Conservation (phyloP, 176 grass and related monocot genomes). For the Phoenix roebelenii region DNA sequence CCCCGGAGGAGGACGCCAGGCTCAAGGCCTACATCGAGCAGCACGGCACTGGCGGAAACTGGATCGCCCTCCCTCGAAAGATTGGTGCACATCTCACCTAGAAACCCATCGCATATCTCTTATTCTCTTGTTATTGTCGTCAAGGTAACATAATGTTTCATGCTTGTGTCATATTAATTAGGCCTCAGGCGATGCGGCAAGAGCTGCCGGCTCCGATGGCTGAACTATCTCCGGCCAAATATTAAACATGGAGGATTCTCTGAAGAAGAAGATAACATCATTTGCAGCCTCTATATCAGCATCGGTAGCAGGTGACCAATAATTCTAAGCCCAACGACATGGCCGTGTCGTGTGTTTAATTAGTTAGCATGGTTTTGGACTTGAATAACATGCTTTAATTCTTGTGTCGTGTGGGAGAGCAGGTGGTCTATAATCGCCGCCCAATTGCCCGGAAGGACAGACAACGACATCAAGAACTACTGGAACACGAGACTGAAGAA, state of each 20-base stretch:
- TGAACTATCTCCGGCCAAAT: slow-evolving; percentile 56
- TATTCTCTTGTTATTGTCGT: not conserved
- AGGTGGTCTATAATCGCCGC: slow-evolving; percentile 35
- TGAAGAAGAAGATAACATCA: slow-evolving; percentile 40
- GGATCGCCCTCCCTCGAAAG: slow-evolving; percentile 53
- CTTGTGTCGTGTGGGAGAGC: too few species aligned
- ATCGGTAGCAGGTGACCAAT: slow-evolving; percentile 35
- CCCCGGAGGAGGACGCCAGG: slow-evolving; percentile 43
- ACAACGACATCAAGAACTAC: slow-evolving; percentile 39
- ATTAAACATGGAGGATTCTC: slow-evolving; percentile 52
- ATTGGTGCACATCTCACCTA: slow-evolving; percentile 21
- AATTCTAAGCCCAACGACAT: too few species aligned
- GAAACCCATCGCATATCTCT: too few species aligned
- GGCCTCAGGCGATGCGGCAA: slow-evolving; percentile 38
- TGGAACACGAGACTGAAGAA: slow-evolving; percentile 38
- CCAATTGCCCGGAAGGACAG: slow-evolving; percentile 26
- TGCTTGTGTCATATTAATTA: not conserved
- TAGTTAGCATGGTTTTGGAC: too few species aligned
- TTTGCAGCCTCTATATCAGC: slow-evolving; percentile 39
- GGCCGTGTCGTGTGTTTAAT: too few species aligned
- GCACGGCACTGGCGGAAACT: slow-evolving; percentile 41
- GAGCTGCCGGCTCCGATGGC: slow-evolving; percentile 44
- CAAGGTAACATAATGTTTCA: not conserved
- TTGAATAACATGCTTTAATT: too few species aligned
- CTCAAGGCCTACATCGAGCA: slow-evolving; percentile 43